Conservation (phyloP, 176 grass and related monocot genomes). For the Carex littledalei region DNA sequence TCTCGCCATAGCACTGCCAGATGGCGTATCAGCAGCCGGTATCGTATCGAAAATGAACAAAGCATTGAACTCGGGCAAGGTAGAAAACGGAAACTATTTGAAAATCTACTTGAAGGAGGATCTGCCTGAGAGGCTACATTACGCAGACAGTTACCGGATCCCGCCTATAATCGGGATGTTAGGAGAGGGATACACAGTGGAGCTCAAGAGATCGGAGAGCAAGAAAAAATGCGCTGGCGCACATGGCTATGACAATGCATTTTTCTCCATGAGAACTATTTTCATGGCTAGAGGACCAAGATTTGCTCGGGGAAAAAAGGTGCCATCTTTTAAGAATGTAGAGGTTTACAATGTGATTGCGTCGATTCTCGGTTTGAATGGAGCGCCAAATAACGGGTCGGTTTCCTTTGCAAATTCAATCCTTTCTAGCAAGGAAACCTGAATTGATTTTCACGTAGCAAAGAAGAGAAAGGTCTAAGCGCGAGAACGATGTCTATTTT, state of each 20-base stretch:
- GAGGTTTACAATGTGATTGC: slow-evolving; percentile 77
- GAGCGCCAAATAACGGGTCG: slow-evolving; percentile 78
- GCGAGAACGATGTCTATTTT: too few relatives aligned
- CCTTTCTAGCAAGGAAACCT: slow-evolving; percentile 15
- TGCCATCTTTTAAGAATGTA: slow-evolving; percentile 75
- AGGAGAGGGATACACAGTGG: slow-evolving; percentile 74
- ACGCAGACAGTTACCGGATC: slow-evolving; percentile 66
- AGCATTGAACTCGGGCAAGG: slow-evolving; percentile 65
- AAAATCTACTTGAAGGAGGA: slow-evolving; percentile 85
- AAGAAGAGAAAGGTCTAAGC: too few relatives aligned
- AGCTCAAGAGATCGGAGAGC: slow-evolving; percentile 33
- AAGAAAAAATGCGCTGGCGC: slow-evolving; percentile 63
- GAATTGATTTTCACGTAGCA: neutral
- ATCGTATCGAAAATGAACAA: slow-evolving; percentile 85
- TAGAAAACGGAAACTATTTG: slow-evolving; percentile 56
- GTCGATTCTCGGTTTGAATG: slow-evolving; percentile 59
- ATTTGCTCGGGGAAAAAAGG: slow-evolving; percentile 47
- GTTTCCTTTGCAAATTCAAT: slow-evolving; percentile 50
- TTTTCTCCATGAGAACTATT: slow-evolving; percentile 96
- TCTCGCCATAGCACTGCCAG: slow-evolving; percentile 57
- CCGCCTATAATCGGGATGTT: slow-evolving; percentile 68
- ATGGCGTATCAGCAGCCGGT: slow-evolving; percentile 29
- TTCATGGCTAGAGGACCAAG: slow-evolving; percentile 62
- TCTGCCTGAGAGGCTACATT: slow-evolving; percentile 59
- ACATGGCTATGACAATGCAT: slow-evolving; percentile 83